Evolutionary conservation across 768 basidiomycete genomes (phyloP), one percentile per base, ranked within the genome.

Genomic region (Naganishia friedmannii): DNA sequence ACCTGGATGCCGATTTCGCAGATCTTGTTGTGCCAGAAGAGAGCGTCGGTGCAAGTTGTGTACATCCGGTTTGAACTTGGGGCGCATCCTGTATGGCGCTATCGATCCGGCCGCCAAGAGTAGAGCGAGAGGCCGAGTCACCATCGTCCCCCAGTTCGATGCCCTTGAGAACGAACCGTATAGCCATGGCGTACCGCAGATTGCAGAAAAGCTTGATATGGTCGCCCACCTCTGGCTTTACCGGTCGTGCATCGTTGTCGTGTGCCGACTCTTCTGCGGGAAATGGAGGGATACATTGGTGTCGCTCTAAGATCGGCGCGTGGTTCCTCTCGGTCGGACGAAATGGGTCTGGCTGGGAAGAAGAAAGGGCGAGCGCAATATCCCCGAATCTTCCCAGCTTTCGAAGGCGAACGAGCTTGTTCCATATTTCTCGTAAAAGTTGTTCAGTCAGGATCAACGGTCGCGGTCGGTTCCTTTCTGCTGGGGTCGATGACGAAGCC

Each of bases 291-390:
- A 63, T 26, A 15, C 39, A 26, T 29, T 10, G 26, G 19, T 63
- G 60, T 2, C 42, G 39, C 23, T 26, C 23, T 9, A 45, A n/a
- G 17, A n/a, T 1, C 3, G 15, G n/a, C 37, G 42, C 3, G 15
- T 1, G 60, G 12, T 26, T 63, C 42, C 3, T 4, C 1, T 12
- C 13, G 19, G 53, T 28, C 39, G 17, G n/a, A 8, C 34, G 67
- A 68, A 71, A 79, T 28, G 78, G 76, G 67, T 79, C 78, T 12
- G 78, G 78, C 67, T 79, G 76, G 0, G 78, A 72, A 15, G 75
- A 75, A 6, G 74, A 72, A 12, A 77, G 68, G 3, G 70, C 67
- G 17, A 76, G 69, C 6, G 65, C 60, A 3, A 77, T 26, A 8
- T 28, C 17, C 17, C 75, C 74, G 39, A 76, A 72, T 1, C 69